These are phyloP conservation scores for Phytophthora macrochlamydospora DNA, from an alignment of 352 stramenopile species.

Conservation along the genomic window DNA sequence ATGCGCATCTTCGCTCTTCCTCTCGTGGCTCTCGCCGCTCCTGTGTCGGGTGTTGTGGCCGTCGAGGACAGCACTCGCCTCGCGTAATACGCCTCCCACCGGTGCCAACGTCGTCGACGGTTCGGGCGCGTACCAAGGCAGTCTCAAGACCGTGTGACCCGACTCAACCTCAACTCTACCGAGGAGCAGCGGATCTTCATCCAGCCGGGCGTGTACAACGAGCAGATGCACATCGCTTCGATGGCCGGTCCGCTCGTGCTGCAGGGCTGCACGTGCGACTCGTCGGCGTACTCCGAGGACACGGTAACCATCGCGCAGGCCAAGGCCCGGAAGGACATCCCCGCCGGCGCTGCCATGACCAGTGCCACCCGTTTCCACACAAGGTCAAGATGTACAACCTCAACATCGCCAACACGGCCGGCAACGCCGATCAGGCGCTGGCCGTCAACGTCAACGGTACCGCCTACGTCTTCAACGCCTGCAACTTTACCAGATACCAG, in stretches of 20 bases:
- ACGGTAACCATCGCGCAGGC: constrained; percentile 28
- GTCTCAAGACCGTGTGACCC: constrained; percentile 22
- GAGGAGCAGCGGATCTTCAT: constrained; percentile 31
- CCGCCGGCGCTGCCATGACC: constrained; percentile 28
- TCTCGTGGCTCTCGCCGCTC: background rate
- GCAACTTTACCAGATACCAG: constrained; percentile 26
- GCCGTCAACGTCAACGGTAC: constrained; percentile 32
- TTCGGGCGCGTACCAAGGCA: constrained; percentile 28
- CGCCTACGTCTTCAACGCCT: constrained; percentile 34
- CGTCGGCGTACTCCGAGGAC: constrained; percentile 23
- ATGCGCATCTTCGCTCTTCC: background rate
- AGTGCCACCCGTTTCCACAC: constrained; percentile 27
- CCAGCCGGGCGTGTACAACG: constrained; percentile 27
- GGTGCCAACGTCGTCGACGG: constrained; percentile 26
- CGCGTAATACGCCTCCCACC: constrained; percentile 12
- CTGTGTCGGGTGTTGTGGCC: constrained; percentile 1
- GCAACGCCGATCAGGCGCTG: constrained; percentile 23
- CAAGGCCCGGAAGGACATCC: constrained; percentile 34
- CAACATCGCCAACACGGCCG: constrained; percentile 32
- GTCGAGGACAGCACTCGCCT: constrained; percentile 3
- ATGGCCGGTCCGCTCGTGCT: constrained; percentile 24
- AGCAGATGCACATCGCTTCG: constrained; percentile 19
- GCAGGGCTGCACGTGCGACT: constrained; percentile 30
- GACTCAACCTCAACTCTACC: constrained; percentile 19
- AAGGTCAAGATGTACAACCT: constrained; percentile 42